Evolutionary conservation across 2,329 filamentous ascomycete genomes (phyloP).

Genomic region (Golovinomyces cichoracearum): DNA sequence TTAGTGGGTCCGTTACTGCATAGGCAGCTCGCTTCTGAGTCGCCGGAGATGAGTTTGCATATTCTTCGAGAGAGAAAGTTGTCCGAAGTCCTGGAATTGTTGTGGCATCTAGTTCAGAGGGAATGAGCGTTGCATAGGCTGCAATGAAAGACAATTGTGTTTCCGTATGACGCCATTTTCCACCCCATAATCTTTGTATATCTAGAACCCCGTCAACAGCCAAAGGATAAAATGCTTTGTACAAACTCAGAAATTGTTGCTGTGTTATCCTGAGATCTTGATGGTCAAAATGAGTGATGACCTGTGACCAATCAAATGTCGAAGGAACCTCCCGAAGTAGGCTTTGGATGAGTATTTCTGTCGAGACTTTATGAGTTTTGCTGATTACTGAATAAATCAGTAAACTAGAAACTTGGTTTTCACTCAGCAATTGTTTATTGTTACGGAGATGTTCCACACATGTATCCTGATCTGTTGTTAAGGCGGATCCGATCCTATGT

Average conservation of each 20-base stretch:
- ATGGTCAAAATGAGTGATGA: conserved; percentile 59
- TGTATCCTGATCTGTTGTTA: conserved; percentile 50
- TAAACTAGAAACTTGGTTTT: conserved; percentile 59
- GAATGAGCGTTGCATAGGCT: conserved; percentile 52
- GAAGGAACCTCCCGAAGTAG: conserved; percentile 34
- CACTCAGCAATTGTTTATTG: conserved; percentile 33
- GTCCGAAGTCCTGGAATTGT: conserved; percentile 59
- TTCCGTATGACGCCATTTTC: conserved; percentile 59
- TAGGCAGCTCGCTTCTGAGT: conserved; percentile 33
- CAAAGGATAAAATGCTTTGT: conserved; percentile 49
- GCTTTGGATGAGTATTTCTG: conserved; percentile 31
- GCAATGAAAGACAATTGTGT: conserved; percentile 85
- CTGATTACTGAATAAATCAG: conserved; percentile 41
- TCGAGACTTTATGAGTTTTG: conserved; percentile 27
- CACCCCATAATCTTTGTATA: conserved; percentile 75
- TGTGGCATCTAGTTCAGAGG: conserved; percentile 55
- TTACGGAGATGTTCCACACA: conserved; percentile 29
- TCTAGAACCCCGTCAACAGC: conserved; percentile 45
- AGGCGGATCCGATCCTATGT: conserved; percentile 46
- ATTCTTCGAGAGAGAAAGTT: conserved; percentile 44
- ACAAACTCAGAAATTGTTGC: conserved; percentile 56
- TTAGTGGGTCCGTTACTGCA: conserved; percentile 62
- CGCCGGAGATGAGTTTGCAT: conserved; percentile 31
- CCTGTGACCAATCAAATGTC: conserved; percentile 42
- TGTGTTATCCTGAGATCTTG: conserved; percentile 50